Evolutionary conservation across 2,329 filamentous ascomycete species (phyloP).

Genomic region (Kalmusia sp.): DNA sequence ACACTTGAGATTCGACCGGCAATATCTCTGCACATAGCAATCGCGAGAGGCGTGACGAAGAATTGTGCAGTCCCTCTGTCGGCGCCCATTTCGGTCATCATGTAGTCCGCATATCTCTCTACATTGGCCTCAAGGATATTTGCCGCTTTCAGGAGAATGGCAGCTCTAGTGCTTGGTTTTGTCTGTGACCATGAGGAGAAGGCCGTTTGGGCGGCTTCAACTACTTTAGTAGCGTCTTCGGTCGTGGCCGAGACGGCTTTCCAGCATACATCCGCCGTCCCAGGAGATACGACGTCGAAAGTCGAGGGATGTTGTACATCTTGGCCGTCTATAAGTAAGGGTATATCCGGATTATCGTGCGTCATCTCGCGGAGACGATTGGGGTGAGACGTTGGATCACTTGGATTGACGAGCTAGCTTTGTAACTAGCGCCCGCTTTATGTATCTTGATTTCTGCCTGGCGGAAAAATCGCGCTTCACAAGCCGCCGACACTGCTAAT

Average conservation of each 20-base stretch:
- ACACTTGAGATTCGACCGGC: constrained; percentile 55
- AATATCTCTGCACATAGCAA: constrained; percentile 54
- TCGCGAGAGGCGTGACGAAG: constrained; percentile 42
- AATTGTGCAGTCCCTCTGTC: constrained; percentile 41
- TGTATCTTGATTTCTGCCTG: no score
- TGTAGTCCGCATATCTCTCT: constrained; percentile 65
- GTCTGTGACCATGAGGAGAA: constrained; percentile 71
- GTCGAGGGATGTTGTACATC: constrained; percentile 52
- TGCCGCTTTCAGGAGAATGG: constrained; percentile 72
- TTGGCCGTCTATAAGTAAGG: constrained; percentile 53
- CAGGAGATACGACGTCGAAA: constrained; percentile 54
- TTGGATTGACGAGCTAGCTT: no score
- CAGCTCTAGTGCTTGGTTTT: constrained; percentile 65
- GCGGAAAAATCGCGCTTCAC: no score
- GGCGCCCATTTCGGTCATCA: constrained; percentile 63
- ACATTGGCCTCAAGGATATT: constrained; percentile 66
- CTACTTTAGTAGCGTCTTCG: constrained; percentile 61
- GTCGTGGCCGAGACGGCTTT: constrained; percentile 62
- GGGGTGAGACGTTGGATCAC: neutral
- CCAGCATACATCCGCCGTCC: constrained; percentile 58
- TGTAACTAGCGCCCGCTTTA: neutral
- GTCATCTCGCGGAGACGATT: neutral
- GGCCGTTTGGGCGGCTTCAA: constrained; percentile 66
- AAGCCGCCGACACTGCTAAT: neutral
- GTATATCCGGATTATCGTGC: constrained; percentile 26